phyloP scores from a whole-genome alignment of 495 filamentous ascomycete genomes.

The Tricharina praecox region DNA sequence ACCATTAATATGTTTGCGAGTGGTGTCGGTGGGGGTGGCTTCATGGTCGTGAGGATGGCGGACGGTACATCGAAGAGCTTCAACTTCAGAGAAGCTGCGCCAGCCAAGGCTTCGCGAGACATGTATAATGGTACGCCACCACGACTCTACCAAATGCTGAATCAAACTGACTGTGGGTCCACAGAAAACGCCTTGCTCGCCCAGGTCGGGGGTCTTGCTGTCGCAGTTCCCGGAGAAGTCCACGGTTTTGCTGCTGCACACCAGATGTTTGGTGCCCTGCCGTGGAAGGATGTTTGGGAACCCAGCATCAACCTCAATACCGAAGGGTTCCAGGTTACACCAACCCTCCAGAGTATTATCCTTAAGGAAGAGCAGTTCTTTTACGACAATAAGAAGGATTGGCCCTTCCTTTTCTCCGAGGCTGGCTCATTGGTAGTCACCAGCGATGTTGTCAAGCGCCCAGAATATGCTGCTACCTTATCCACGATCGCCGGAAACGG shows the following conservation, averaged over 20 bases:
- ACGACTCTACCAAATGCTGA: too few relatives aligned
- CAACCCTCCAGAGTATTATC: slow-evolving; percentile 13
- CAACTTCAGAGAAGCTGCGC: slow-evolving; percentile 25
- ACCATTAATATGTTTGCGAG: slow-evolving; percentile 23
- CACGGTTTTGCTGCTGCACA: slow-evolving; percentile 22
- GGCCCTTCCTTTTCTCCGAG: slow-evolving; percentile 17
- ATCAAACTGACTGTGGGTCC: too few relatives aligned
- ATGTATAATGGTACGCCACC: slow-evolving; percentile 22
- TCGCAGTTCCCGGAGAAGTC: slow-evolving; percentile 23
- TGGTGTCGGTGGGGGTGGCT: slow-evolving; percentile 24
- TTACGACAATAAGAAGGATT: slow-evolving; percentile 9
- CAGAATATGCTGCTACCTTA: slow-evolving; percentile 16
- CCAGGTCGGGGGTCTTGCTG: slow-evolving; percentile 17
- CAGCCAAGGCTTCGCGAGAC: slow-evolving; percentile 14
- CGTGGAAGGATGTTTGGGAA: slow-evolving; percentile 23
- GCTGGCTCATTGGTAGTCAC: slow-evolving; percentile 11
- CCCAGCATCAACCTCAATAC: slow-evolving; percentile 16
- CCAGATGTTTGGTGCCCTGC: slow-evolving; percentile 14
- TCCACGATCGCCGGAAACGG: slow-evolving; percentile 12
- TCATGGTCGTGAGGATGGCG: slow-evolving; percentile 20
- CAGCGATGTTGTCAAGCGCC: slow-evolving; percentile 20
- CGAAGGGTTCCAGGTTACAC: slow-evolving; percentile 17
- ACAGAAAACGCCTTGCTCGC: slow-evolving; percentile 19
- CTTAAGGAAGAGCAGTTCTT: slow-evolving; percentile 15
- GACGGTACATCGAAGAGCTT: slow-evolving; percentile 21